Conservation (phyloP, 139 green algal genomes). For the Micromonas pusilla region DNA sequence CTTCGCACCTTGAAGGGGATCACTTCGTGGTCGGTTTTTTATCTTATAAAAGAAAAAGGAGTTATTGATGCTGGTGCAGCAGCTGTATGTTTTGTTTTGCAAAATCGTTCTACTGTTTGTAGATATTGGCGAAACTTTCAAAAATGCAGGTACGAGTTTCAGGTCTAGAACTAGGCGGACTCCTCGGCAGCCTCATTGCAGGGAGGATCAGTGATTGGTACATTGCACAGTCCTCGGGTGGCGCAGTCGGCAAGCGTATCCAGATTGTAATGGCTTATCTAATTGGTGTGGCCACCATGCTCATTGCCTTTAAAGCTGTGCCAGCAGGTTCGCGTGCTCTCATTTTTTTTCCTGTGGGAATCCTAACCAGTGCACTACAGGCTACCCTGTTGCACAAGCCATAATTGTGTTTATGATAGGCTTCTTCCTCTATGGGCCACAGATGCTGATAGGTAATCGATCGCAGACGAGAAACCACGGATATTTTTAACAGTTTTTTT, state of each 20-base stretch:
- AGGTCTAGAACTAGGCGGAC: constrained; percentile 92
- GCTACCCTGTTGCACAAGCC: constrained; percentile 30
- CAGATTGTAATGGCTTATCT: constrained; percentile 92
- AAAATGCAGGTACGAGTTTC: constrained; percentile 57
- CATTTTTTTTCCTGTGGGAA: too few relatives aligned
- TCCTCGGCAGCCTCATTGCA: constrained; percentile 80
- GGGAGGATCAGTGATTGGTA: constrained; percentile 44
- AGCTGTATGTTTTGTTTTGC: constrained; percentile 13
- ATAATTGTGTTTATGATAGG: constrained; percentile 78
- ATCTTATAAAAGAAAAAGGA: constrained; percentile 69
- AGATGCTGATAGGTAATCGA: constrained; percentile 84
- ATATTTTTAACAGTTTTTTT: constrained; percentile 1
- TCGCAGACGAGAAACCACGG: background rate
- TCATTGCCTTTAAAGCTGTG: constrained; percentile 62
- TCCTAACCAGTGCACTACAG: too few relatives aligned
- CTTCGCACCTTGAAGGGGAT: too few relatives aligned
- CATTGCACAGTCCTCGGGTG: constrained; percentile 31
- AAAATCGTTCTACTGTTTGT: too few relatives aligned
- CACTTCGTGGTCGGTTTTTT: constrained; percentile 80
- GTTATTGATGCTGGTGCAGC: constrained; percentile 29
- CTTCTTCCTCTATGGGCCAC: constrained; percentile 85
- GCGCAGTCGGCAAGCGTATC: constrained; percentile 84
- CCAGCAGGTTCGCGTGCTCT: constrained; percentile 53
- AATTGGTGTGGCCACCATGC: constrained; percentile 63
- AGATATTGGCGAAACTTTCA: too few relatives aligned